Base-by-base conservation (phyloP, 805 yeast genomes). In the Kodamaea restingae region DNA sequence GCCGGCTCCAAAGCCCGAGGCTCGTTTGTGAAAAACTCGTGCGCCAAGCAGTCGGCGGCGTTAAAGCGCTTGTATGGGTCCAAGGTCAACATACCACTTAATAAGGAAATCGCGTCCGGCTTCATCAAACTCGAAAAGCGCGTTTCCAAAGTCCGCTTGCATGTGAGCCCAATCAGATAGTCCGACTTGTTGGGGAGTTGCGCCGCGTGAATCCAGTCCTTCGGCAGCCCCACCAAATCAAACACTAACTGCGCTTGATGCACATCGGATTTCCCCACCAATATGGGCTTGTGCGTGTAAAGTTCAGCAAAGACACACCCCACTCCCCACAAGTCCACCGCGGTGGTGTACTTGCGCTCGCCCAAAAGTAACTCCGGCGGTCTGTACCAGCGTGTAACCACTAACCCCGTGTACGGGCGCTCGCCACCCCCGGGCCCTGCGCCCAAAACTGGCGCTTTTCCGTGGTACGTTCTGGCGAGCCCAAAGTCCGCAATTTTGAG, bases 281-380 rank as follows among this genome's bases (percentile, higher is more conserved):
- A 59, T 11, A 93, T 83, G 1, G 98, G 98, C 48, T 75, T 78
- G 45, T 78, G 75, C 22, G 78, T 79, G 62, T 84, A 91, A 54
- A 90, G 71, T 61, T 93, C 99, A 0, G 88, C 98, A 55, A 93
- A 81, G 0, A 93, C 91, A 63, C 98, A 93, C 1, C 98, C 98
- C 15, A 87, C 76, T 0, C 98, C 97, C 99, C 99, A 93, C 64
- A 93, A 75, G 61, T 93, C 99, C 9, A 91, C 91, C 0, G 98
- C 95, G 0, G 97, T 85, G 2, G 97, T 88, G 58, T 91, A 91
- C 43, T 75, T 69, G 49, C 84, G 72, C 48, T 88, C 95, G 3
- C 96, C 96, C 38, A 93, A 63, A 11, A 93, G 71, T 14, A 93
- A 70, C 58, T 91, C 98, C 0, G 98, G 98, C 1, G 98, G 95